Conservation (phyloP, 2,329 filamentous ascomycete species). For the Phialocephala sp. region DNA sequence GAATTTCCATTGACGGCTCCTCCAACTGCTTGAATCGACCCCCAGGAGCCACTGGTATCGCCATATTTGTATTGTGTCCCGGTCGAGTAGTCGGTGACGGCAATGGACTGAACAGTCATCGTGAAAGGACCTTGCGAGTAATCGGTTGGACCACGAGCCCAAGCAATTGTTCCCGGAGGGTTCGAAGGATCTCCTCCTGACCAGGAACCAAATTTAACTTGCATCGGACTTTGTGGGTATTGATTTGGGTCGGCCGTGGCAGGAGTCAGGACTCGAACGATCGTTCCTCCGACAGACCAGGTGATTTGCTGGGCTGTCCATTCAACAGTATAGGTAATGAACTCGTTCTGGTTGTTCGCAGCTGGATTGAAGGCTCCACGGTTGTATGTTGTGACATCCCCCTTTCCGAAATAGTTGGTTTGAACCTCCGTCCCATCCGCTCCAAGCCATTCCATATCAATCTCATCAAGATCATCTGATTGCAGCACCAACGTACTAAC, state of each 20-base stretch:
- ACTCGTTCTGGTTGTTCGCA: conserved; percentile 71
- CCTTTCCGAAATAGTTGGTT: conserved; percentile 97
- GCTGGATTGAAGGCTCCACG: conserved; percentile 80
- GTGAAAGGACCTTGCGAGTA: conserved; percentile 83
- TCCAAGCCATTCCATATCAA: conserved; percentile 97
- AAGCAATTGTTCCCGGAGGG: conserved; percentile 79
- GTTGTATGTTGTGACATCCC: conserved; percentile 82
- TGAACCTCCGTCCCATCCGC: conserved; percentile 80
- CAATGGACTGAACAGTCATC: conserved; percentile 80
- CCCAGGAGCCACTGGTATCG: conserved; percentile 78
- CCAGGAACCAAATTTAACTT: conserved; percentile 91
- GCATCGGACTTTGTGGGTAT: conserved; percentile 96
- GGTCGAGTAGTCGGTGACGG: conserved; percentile 90
- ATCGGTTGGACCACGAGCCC: conserved; percentile 86
- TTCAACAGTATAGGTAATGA: conserved; percentile 87
- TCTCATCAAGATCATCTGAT: conserved; percentile 92
- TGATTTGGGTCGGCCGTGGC: conserved; percentile 72
- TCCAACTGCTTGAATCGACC: conserved; percentile 80
- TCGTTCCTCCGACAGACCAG: conserved; percentile 82
- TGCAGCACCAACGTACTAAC: conserved; percentile 91
- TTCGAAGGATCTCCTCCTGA: conserved; percentile 84
- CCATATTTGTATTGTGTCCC: conserved; percentile 84
- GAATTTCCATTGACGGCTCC: conserved; percentile 75
- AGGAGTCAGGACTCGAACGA: conserved; percentile 76
- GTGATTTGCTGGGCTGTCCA: conserved; percentile 87